Conservation (phyloP, 495 filamentous ascomycete genomes). For the Rhizodiscina lignyota region DNA sequence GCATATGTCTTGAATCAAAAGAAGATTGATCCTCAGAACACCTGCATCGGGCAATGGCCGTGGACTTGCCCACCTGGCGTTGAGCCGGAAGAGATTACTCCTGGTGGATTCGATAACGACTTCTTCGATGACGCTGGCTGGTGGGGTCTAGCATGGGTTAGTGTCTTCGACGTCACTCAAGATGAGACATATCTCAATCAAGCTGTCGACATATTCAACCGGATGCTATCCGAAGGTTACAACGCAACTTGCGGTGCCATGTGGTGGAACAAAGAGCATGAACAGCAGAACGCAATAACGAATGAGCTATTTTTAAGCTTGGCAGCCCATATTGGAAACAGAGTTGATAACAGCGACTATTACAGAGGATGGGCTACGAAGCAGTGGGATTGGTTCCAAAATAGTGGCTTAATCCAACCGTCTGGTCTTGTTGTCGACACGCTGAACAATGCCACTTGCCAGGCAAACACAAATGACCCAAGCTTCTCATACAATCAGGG, state of each 20-base stretch:
- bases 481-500: slow-evolving; percentile 74
- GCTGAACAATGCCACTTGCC: slow-evolving; percentile 36
- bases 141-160: slow-evolving; percentile 20
- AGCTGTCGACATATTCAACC: slow-evolving; percentile 40
- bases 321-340: slow-evolving; percentile 41
- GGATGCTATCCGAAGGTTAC: slow-evolving; percentile 28
- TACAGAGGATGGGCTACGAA: slow-evolving; percentile 39
- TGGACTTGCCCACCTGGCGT: neutral
- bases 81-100: too few species aligned
- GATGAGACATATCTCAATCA: slow-evolving; percentile 21
- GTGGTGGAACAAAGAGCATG: slow-evolving; percentile 10
- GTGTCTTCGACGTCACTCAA: slow-evolving; percentile 15
- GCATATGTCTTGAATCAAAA: slow-evolving; percentile 27
- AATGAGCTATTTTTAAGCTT: slow-evolving; percentile 14
- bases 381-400: slow-evolving; percentile 54
- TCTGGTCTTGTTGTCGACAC: slow-evolving; percentile 59
- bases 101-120: too few species aligned
- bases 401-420: slow-evolving; percentile 45
- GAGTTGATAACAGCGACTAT: slow-evolving; percentile 30
- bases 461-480: slow-evolving; percentile 40
- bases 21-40: neutral
- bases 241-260: slow-evolving; percentile 10
- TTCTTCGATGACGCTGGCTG: slow-evolving; percentile 23
- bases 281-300: slow-evolving; percentile 18
- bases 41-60: neutral